Base-by-base conservation (phyloP, 345 rosid genomes). In the Streptanthus diversifolius region DNA sequence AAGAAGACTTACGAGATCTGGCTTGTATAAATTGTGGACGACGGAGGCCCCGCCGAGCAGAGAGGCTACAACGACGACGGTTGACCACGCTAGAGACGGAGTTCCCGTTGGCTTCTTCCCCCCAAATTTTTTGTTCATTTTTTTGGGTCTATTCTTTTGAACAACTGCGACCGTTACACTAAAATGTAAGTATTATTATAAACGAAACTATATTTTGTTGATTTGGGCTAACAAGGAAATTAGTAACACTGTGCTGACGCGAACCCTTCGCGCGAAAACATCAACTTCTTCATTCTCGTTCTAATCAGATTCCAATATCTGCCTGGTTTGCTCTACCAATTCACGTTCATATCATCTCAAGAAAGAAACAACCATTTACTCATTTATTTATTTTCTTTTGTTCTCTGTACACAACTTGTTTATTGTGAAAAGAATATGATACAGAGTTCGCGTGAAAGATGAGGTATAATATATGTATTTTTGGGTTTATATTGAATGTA, bases 41-140 rank as follows among this genome's bases (percentile, higher is more conserved):
- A 87, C 51, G 13, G 97, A 88, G 54, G 92, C 91, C 19, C 97
- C 97, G 8, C 82, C 80, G 11, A 91, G 90, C 40, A 91, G 87
- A 14, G 97, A 88, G 14, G 64, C 83, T 53, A 90, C 51, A 60
- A 86, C 89, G 51, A 82, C 86, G 33, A 80, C 83, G 43, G 77
- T 75, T 13, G 96, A 90, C 87, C 68, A 66, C 5, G 80, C 87
- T 11, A 88, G 71, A 18, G 93, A 90, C 22, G 96, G 93, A 15
- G 93, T 88, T 54, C 96, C 91, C 2, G 87, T 85, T 47, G 85
- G 85, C 75, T 57, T 75, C 77, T 48, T 76, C 49, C 81, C 85
- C 17, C 91, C 90, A 45, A 84, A 83, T 36, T 64, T 86, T 74
- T 45, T 79, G 24, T 77, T 83, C 91, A 85, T 86, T 21, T 7